These are phyloP conservation scores for Rhodotorula toruloides DNA, from an alignment of 768 basidiomycete species.

Conservation along the genomic window DNA sequence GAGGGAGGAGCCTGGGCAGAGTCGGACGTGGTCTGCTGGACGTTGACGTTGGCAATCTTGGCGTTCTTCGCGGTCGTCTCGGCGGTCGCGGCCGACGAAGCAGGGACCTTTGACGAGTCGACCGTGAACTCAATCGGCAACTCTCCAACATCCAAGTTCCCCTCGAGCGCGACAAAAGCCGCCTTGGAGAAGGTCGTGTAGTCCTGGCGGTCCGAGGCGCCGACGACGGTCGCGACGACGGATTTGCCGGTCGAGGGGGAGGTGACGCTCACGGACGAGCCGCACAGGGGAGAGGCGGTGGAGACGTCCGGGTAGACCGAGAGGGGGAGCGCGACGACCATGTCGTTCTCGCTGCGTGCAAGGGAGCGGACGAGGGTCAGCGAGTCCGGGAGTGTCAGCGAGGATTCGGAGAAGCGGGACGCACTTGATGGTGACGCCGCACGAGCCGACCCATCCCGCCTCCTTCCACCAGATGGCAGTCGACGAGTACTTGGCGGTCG, in stretches of 20 bases:
- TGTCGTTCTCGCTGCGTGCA: slow-evolving; percentile 2
- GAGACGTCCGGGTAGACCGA: slow-evolving; percentile 19
- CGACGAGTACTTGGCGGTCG: slow-evolving; percentile 11
- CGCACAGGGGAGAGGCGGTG: slow-evolving; percentile 20
- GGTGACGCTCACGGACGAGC: slow-evolving; percentile 5
- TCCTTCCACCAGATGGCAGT: slow-evolving; percentile 32
- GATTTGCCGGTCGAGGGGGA: slow-evolving; percentile 19
- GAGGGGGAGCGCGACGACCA: slow-evolving; percentile 22
- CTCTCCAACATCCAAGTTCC: slow-evolving; percentile 26
- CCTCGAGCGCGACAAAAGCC: slow-evolving; percentile 27
- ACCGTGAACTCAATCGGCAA: slow-evolving; percentile 26
- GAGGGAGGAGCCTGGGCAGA: background rate
- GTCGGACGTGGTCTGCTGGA: slow-evolving; percentile 6
- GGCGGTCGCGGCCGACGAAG: background rate
- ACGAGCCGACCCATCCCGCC: slow-evolving; percentile 19
- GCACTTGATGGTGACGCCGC: slow-evolving; percentile 8
- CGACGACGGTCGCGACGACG: slow-evolving; percentile 21
- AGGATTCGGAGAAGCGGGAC: background rate
- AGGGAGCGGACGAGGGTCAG: too few species aligned
- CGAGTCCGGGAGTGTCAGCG: background rate
- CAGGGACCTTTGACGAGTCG: slow-evolving; percentile 15
- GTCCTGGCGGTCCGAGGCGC: slow-evolving; percentile 29
- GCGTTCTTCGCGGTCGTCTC: background rate
- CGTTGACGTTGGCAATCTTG: too few species aligned
- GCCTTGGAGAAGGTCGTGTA: slow-evolving; percentile 35